Evolutionary conservation across 202 grass and related monocot genomes (phyloP).

Genomic region (Brachypodium distachyon): DNA sequence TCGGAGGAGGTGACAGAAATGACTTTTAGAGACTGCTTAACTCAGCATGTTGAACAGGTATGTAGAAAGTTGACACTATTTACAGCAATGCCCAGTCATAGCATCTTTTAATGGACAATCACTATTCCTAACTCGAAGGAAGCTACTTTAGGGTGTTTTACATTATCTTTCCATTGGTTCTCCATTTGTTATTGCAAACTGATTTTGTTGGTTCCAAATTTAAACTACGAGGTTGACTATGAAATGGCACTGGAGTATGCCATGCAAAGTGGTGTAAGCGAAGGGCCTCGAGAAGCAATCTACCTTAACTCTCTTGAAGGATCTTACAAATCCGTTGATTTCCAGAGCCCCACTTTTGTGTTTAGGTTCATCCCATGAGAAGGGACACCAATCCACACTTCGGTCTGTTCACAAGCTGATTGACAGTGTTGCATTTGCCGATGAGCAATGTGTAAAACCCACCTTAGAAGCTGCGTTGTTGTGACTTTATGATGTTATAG

Average conservation of each 20-base stretch:
- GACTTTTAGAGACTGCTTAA: constrained; percentile 74
- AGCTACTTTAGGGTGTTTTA: no score
- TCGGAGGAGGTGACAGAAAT: constrained; percentile 71
- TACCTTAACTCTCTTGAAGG: constrained; percentile 77
- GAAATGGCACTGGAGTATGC: constrained; percentile 97
- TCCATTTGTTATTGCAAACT: background rate
- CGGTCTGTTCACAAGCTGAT: background rate
- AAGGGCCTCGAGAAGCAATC: constrained; percentile 73
- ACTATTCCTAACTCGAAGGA: background rate
- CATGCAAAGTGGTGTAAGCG: constrained; percentile 70
- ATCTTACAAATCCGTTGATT: constrained; percentile 57
- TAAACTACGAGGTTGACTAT: constrained; percentile 64
- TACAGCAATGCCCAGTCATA: background rate
- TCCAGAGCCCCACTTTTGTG: constrained; percentile 65
- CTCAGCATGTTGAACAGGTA: constrained; percentile 93
- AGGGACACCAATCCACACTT: background rate
- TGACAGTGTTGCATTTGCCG: no score
- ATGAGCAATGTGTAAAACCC: no score
- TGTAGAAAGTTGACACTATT: background rate
- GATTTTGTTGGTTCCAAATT: background rate
- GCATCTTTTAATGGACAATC: background rate
- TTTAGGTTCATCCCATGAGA: constrained; percentile 52
- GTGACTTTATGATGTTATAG: no score
- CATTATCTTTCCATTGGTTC: background rate
- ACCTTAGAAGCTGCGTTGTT: no score